These are phyloP conservation scores for Yarrowia sp. DNA, from an alignment of 805 yeast species.

Conservation along the genomic window DNA sequence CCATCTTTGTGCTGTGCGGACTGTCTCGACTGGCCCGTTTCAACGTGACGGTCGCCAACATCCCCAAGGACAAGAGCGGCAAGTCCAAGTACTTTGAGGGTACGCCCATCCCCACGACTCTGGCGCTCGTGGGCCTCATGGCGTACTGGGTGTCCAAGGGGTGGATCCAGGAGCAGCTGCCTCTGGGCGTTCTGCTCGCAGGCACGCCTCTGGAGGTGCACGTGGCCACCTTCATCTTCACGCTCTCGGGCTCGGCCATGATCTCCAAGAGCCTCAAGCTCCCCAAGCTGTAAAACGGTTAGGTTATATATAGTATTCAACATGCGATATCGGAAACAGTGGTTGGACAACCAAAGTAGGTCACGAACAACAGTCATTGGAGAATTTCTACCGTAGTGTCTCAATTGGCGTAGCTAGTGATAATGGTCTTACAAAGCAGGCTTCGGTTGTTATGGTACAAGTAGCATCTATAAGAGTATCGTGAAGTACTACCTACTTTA, in stretches of 20 bases:
- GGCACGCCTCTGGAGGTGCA: conserved; percentile 71
- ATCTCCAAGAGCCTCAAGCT: conserved; percentile 86
- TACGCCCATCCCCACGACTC: conserved; percentile 88
- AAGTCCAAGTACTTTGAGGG: conserved; percentile 94
- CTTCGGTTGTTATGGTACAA: too few relatives aligned
- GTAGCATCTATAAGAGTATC: too few relatives aligned
- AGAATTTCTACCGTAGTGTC: too few relatives aligned
- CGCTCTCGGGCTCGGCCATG: conserved; percentile 84
- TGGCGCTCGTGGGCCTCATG: conserved; percentile 71
- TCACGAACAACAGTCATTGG: too few relatives aligned
- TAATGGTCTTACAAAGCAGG: too few relatives aligned
- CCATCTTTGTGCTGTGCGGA: conserved; percentile 90
- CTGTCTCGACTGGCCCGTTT: conserved; percentile 91
- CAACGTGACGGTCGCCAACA: conserved; percentile 87
- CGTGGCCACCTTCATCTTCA: conserved; percentile 60
- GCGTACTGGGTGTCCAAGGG: conserved; percentile 59
- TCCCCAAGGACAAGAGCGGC: conserved; percentile 86
- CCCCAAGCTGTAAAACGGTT: conserved; percentile 68
- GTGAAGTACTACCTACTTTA: too few relatives aligned
- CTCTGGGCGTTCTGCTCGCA: conserved; percentile 60
- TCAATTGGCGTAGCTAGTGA: too few relatives aligned
- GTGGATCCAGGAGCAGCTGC: conserved; percentile 48
- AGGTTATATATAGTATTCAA: too few relatives aligned
- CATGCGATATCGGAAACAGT: too few relatives aligned
- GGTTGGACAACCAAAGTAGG: too few relatives aligned